These are phyloP conservation scores for Fusarium luffae DNA, from an alignment of 2,329 filamentous ascomycete species.

Conservation along the genomic window DNA sequence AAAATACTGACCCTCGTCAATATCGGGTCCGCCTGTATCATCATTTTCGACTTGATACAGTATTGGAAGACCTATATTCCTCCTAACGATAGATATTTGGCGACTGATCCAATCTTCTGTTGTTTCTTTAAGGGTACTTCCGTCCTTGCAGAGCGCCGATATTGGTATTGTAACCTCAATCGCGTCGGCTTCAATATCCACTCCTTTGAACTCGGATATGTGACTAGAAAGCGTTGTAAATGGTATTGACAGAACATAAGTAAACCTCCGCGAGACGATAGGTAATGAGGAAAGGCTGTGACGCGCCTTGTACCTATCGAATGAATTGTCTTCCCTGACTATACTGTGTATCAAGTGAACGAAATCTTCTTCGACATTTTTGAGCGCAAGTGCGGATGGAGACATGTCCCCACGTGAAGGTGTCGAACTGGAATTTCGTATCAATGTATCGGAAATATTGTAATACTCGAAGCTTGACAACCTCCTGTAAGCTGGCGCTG, in stretches of 20 bases:
- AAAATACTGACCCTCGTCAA: neutral
- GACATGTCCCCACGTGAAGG: neutral
- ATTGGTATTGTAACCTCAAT: neutral
- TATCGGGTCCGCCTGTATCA: fast-evolving
- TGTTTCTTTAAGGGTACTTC: fast-evolving
- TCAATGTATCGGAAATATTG: neutral
- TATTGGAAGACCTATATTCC: neutral
- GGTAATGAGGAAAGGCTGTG: neutral
- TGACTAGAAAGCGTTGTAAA: neutral
- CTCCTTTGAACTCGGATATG: neutral
- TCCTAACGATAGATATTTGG: neutral
- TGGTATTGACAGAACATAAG: neutral
- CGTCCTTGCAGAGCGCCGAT: neutral
- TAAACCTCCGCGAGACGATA: neutral
- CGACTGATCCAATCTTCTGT: neutral
- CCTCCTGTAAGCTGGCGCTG: conserved; percentile 1
- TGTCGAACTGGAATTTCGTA: fast-evolving
- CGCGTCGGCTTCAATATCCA: conserved; percentile 1
- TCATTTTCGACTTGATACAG: neutral
- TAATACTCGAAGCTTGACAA: conserved; percentile 11
- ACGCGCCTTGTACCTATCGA: neutral
- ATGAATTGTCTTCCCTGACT: neutral
- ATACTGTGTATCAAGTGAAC: neutral
- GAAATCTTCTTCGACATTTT: conserved; percentile 15
- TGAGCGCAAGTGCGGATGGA: conserved; percentile 1